Evolutionary conservation across 2,329 filamentous ascomycete genomes (phyloP), one percentile per base, ranked within the genome.

Genomic region (Falciphora oryzae): DNA sequence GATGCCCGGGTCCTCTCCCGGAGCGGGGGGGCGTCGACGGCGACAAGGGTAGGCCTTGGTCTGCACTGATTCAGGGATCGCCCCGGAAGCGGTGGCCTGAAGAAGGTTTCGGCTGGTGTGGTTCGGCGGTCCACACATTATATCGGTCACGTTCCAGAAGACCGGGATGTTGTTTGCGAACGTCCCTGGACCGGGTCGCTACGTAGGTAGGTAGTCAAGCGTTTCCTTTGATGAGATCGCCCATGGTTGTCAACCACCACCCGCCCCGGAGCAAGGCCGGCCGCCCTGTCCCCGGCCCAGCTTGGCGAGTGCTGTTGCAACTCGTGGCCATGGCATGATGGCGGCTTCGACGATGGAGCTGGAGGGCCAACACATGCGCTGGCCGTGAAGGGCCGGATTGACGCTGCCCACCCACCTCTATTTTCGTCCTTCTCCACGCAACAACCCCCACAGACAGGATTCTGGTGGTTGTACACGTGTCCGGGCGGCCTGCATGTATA

Each of bases 131-230:
- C 44, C 44, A 53, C n/a, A 22, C 44, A 53, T 53, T 22, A 25
- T 53, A 53, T 53, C 44, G 44, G 44, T 53, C 44, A 53, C 44
- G 44, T 53, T 53, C 44, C 44, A 53, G 44, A 53, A 53, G 44
- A 53, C 44, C 44, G n/a, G 44, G 38, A 7, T 5, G 44, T 22
- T 53, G 2, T n/a, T 2, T 53, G 44, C 22, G 44, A 25, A 2
- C 7, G 44, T 10, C 8, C 7, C 16, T n/a, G 7, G n/a, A 10
- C 18, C 44, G 8, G 44, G 44, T 25, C 44, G n/a, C 22, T 53
- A 53, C 18, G 44, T 8, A 32, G 32, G 32, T 32, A 32, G 5
- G 32, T 32, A 53, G 38, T 44, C 38, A 18, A 44, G 14, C 38
- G 38, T 44, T 53, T 50, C 10, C 18, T 53, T 8, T 44, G 18